A percentile compares a stretch with the other conserved stretches of the same genome.
phyloP scores from a whole-genome alignment of 768 basidiomycete genomes.

The Xanthoconium stramineum region DNA sequence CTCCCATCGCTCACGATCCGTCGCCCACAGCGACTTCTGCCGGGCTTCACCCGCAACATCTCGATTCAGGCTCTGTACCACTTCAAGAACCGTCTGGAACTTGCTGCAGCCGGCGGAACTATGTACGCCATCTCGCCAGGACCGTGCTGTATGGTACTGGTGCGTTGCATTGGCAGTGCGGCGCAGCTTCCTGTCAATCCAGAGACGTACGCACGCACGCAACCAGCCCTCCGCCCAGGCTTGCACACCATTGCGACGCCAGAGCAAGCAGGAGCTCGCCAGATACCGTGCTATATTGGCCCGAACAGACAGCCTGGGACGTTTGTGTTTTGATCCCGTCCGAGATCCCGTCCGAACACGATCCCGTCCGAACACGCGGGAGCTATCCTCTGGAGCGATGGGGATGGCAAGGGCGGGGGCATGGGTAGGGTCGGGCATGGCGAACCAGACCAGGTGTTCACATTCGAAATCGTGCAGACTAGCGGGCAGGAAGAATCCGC shows the following conservation, averaged over 20 bases:
- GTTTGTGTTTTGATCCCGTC: slow-evolving; percentile 32
- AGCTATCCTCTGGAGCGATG: slow-evolving; percentile 44
- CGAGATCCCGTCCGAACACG: neutral
- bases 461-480: slow-evolving; percentile 52
- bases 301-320: slow-evolving; percentile 57
- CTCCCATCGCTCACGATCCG: no score
- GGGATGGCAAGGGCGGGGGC: slow-evolving; percentile 28
- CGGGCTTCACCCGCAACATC: no score
- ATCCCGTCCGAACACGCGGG: slow-evolving; percentile 47
- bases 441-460: slow-evolving; percentile 46
- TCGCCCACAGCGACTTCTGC: no score
- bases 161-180: neutral
- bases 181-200: slow-evolving; percentile 13
- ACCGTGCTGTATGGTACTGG: neutral
- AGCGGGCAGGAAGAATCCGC: slow-evolving; percentile 54
- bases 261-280: slow-evolving; percentile 8
- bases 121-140: slow-evolving; percentile 32
- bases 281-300: slow-evolving; percentile 57
- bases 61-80: no score
- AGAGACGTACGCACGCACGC: slow-evolving; percentile 1
- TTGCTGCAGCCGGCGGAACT: slow-evolving; percentile 35
- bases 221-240: slow-evolving; percentile 21
- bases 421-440: slow-evolving; percentile 36
- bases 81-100: slow-evolving; percentile 5
- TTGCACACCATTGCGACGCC: slow-evolving; percentile 17